These are phyloP conservation scores for Aspergillus pseudonomiae DNA, from an alignment of 2,329 filamentous ascomycete genomes.

Conservation along the genomic window DNA sequence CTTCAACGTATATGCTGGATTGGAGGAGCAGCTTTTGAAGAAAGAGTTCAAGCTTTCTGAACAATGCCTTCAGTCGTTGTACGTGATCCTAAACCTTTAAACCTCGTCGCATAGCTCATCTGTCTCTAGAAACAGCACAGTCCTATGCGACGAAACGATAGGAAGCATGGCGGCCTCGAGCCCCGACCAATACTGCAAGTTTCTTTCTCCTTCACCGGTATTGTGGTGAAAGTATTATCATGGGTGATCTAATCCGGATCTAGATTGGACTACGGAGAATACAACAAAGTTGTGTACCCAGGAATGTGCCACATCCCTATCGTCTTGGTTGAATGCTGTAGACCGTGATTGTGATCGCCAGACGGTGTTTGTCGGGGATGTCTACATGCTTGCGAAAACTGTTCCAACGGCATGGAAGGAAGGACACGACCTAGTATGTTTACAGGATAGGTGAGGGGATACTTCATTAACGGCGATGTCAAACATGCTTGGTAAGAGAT, in stretches of 20 bases:
- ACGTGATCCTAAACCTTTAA: not conserved
- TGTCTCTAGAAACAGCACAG: not conserved
- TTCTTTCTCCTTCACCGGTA: not conserved
- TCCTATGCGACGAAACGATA: not conserved
- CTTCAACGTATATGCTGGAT: not conserved
- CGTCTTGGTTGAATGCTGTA: not conserved
- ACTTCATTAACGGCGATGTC: not conserved
- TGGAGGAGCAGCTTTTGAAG: not conserved
- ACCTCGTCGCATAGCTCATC: not conserved
- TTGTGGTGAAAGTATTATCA: not conserved
- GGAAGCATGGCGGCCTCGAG: not conserved
- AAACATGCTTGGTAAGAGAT: too few species aligned
- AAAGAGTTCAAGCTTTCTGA: not conserved
- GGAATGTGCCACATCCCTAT: not conserved
- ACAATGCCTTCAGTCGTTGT: not conserved
- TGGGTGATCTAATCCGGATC: not conserved
- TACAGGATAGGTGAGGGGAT: not conserved
- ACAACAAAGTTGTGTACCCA: not conserved
- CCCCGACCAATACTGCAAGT: not conserved
- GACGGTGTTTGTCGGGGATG: not conserved
- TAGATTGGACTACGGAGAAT: not conserved
- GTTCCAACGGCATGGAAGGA: not conserved
- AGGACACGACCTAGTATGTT: not conserved
- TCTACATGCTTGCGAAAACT: not conserved
- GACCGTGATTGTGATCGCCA: not conserved